Evolutionary conservation across 345 rosid genomes (phyloP), one percentile per base, ranked within the genome.

Genomic region (Microthlaspi erraticum): DNA sequence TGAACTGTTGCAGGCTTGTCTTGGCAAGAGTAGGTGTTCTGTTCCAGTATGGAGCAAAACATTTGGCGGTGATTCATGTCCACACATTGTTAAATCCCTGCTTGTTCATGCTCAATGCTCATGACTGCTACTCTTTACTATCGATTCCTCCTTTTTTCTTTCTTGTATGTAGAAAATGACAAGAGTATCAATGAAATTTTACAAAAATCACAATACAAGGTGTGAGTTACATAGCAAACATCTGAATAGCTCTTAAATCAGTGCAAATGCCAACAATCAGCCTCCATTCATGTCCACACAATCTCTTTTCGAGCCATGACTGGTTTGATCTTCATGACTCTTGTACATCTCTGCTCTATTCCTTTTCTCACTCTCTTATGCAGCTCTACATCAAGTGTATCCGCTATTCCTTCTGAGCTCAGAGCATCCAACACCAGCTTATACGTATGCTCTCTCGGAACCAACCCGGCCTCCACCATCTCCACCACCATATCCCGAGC

Each of bases 371-470:
- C 83, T 80, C 65, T 85, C 71, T 68, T 71, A 76, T 76, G 92
- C 18, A 81, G 56, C 54, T 64, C 66, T 11, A 64, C 78, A 63
- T 84, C 83, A 13, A 85, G 69, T 65, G 80, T 70, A 54, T 18
- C 37, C 10, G 36, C 60, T 36, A 77, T 50, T 38, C 84, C 87
- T 10, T 60, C 78, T 9, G 81, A 78, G 56, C 53, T 61, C 62
- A 90, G 34, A 10, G 79, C 83, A 74, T 87, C 87, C 68, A 82
- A 80, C 60, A 93, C 89, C 64, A 88, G 65, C 73, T 80, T 91
- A 75, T 82, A 91, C 1, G 96, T 91, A 66, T 86, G 86, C 78
- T 87, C 98, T 68, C 97, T 81, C 1, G 94, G 98, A 68, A 84
- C 66, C 0, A 87, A 86, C 23, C 97, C 96, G 2, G 82, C 82